phyloP scores from a whole-genome alignment of 208 protist genomes.

The Phytomonas serpens region DNA sequence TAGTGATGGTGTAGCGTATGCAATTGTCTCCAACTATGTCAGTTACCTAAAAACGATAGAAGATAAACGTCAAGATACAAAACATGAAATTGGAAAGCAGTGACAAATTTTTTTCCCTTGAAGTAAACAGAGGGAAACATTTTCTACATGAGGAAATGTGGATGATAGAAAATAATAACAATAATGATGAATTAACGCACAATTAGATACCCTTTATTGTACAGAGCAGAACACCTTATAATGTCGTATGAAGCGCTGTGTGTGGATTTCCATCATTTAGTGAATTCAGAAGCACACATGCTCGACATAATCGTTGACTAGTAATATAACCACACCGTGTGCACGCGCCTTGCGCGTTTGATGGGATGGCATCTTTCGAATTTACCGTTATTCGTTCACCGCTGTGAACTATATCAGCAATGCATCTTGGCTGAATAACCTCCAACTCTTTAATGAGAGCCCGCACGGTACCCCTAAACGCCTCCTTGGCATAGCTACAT shows the following conservation, averaged over 20 bases:
- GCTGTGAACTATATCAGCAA: constrained; percentile 89
- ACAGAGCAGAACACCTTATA: constrained; percentile 5
- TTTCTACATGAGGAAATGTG: not conserved
- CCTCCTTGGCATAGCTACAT: constrained; percentile 95
- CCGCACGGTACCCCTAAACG: constrained; percentile 93
- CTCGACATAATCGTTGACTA: constrained; percentile 88
- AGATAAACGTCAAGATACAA: not conserved
- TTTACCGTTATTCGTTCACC: constrained; percentile 77
- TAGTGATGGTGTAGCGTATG: not conserved
- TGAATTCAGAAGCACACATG: constrained; percentile 90
- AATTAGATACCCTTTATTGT: constrained; percentile 10
- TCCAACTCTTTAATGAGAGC: constrained; percentile 94
- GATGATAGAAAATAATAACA: not conserved
- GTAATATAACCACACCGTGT: constrained; percentile 87
- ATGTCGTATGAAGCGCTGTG: constrained; percentile 22
- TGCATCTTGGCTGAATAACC: constrained; percentile 78
- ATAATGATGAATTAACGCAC: constrained; percentile 2
- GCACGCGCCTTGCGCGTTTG: constrained; percentile 58
- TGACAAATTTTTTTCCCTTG: not conserved
- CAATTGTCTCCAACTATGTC: constrained; percentile 1
- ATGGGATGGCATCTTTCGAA: constrained; percentile 26
- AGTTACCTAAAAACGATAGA: not conserved
- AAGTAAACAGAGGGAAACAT: not conserved
- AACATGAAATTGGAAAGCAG: not conserved
- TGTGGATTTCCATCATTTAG: constrained; percentile 63